Evolutionary conservation across 768 basidiomycete species (phyloP), one percentile per base, ranked within the genome.

Genomic region (Kwoniella sp.): DNA sequence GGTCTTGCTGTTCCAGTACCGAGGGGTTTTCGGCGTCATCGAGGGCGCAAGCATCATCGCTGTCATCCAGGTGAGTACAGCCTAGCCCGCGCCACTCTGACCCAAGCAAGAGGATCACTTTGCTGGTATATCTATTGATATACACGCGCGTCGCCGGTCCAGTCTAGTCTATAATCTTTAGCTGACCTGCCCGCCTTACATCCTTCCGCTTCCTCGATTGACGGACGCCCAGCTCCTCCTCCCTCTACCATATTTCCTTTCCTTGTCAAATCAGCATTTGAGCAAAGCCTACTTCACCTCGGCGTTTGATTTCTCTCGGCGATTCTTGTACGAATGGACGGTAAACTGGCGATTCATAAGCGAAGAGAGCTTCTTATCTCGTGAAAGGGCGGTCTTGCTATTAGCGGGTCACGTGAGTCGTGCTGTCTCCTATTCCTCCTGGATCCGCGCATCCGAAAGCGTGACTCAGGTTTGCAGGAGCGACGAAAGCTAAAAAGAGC

Each of bases 311-410:
- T 83, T 99, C 60, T 87, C 87, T 2, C 88, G 96, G 15, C 84
- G 88, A 8, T 99, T 99, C 81, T 80, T 96, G 29, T 96, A 90
- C 80, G 88, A 90, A 77, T 99, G 95, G 95, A 97, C 95, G 0
- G 93, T 97, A 60, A 99, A 98, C 76, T 99, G 96, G 96, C 86
- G 92, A 49, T 89, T 95, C 73, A 67, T 99, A 1, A 82, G 84
- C 26, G 90, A 93, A 76, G 82, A 85, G n/a, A 83, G 82, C 5
- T 98, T 97, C 81, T 80, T 91, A 51, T 88, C 86, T 64, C 77
- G 80, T 2, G 77, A 73, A 48, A 89, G 88, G 81, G 87, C 90
- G 0, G 81, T 77, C 46, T 80, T 82, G 0, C 82, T 99, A 17
- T 81, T 98, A 19, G 64, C 85, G 15, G 86, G 85, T 5, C 94